Evolutionary conservation across 225 moss, liverwort and hornwort species (phyloP).

Genomic region (Marchantia polymorpha): DNA sequence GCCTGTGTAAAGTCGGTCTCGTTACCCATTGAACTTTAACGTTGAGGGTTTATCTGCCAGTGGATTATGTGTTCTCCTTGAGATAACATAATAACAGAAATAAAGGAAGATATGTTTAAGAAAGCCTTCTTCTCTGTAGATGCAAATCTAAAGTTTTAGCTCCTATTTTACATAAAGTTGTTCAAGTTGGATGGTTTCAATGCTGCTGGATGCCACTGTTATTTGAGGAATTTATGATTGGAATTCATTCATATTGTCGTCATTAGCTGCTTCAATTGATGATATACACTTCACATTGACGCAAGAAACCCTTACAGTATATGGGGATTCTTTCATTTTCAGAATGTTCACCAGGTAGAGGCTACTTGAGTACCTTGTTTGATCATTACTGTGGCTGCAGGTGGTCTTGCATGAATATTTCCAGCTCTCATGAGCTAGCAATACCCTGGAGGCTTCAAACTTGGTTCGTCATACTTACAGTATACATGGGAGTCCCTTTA

Average conservation of each 20-base stretch:
- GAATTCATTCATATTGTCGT: not conserved
- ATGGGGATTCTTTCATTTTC: too few species aligned
- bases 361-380: not conserved
- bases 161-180: not conserved
- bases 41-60: not conserved
- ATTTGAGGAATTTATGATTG: too few species aligned
- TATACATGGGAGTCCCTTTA: not conserved
- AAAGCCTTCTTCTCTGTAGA: not conserved
- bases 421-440: not conserved
- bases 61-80: not conserved
- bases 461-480: not conserved
- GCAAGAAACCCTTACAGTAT: too few species aligned
- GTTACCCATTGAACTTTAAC: too few species aligned
- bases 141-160: not conserved
- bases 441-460: not conserved
- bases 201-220: not conserved
- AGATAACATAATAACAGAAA: not conserved
- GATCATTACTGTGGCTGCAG: constrained; percentile 5
- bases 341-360: not conserved
- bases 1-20: too few species aligned
- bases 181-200: not conserved
- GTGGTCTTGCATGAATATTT: not conserved
- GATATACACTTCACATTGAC: too few species aligned
- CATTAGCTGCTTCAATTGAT: too few species aligned
- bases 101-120: not conserved